These are phyloP conservation scores for Gnomoniopsis smithogilvyi DNA, from an alignment of 2,329 filamentous ascomycete genomes.

Conservation along the genomic window DNA sequence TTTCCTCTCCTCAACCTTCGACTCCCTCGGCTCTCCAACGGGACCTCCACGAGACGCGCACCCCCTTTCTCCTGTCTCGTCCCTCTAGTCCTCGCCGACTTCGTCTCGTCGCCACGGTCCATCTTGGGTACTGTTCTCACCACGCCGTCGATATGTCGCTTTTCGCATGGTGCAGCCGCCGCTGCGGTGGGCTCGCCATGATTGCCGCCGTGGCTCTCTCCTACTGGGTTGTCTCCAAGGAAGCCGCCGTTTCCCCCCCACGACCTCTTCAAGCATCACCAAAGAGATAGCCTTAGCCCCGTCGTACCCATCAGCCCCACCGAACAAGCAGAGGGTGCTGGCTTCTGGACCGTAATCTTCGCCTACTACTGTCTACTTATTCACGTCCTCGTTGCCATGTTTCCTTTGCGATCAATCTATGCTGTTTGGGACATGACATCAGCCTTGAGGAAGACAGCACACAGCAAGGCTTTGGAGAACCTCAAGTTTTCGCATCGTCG, in stretches of 20 bases:
- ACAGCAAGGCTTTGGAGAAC: conserved; percentile 43
- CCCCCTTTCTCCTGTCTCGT: conserved; percentile 7
- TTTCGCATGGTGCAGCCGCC: conserved; percentile 51
- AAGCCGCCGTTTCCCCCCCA: conserved; percentile 38
- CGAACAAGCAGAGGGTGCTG: conserved; percentile 35
- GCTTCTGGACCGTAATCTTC: conserved; percentile 52
- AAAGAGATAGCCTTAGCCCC: conserved; percentile 36
- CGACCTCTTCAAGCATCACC: conserved; percentile 41
- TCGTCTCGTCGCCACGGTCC: conserved; percentile 18
- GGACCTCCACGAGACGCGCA: conserved; percentile 14
- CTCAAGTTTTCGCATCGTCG: conserved; percentile 46
- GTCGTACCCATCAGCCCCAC: conserved; percentile 30
- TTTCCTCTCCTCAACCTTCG: conserved; percentile 4
- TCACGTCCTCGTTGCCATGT: conserved; percentile 61
- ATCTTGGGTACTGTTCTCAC: conserved; percentile 19
- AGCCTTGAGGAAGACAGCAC: conserved; percentile 43
- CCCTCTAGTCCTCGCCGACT: conserved; percentile 18
- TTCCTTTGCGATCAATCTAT: conserved; percentile 61
- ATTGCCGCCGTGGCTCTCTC: conserved; percentile 44
- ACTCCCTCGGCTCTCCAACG: conserved; percentile 15
- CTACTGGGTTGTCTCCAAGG: conserved; percentile 53
- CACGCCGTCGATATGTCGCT: conserved; percentile 42
- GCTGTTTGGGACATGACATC: conserved; percentile 56
- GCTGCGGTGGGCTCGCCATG: conserved; percentile 54
- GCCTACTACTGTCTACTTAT: conserved; percentile 64